Conservation (phyloP, 805 yeast species). For the Ogataea saltuana region DNA sequence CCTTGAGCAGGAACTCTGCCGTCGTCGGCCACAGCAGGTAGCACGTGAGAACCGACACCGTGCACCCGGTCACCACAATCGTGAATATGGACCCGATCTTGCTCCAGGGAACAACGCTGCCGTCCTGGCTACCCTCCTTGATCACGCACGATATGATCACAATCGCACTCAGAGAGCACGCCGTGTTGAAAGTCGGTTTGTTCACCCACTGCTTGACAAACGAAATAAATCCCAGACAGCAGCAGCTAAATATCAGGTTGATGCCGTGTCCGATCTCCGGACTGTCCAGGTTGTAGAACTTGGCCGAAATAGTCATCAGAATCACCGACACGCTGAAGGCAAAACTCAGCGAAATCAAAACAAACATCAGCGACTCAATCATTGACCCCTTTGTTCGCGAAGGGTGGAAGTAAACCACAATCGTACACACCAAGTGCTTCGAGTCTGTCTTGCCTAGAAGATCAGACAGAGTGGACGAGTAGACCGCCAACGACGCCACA, state of each 20-base stretch:
- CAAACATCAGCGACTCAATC: constrained; percentile 72
- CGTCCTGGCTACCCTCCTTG: constrained; percentile 68
- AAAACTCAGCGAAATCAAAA: constrained; percentile 52
- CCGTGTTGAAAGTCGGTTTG: constrained; percentile 73
- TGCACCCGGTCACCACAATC: constrained; percentile 62
- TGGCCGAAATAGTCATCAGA: constrained; percentile 53
- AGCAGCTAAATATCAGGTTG: constrained; percentile 53
- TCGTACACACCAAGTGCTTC: constrained; percentile 80
- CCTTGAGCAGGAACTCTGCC: constrained; percentile 49
- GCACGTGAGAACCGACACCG: constrained; percentile 59
- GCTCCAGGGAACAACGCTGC: constrained; percentile 54
- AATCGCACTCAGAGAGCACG: constrained; percentile 75
- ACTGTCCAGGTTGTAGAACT: constrained; percentile 37
- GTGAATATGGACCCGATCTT: constrained; percentile 54
- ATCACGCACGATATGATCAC: constrained; percentile 68
- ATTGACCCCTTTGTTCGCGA: constrained; percentile 77
- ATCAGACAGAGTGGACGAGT: constrained; percentile 48
- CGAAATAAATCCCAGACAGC: constrained; percentile 65
- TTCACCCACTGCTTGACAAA: constrained; percentile 67
- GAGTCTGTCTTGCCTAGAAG: constrained; percentile 66
- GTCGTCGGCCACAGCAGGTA: constrained; percentile 63
- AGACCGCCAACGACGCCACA: constrained; percentile 72
- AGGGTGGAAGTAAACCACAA: constrained; percentile 83
- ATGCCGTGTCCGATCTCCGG: constrained; percentile 52
- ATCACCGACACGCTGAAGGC: constrained; percentile 52